phyloP scores from a whole-genome alignment of 2,329 filamentous ascomycete genomes.

The Cryphonectria carpinicola region DNA sequence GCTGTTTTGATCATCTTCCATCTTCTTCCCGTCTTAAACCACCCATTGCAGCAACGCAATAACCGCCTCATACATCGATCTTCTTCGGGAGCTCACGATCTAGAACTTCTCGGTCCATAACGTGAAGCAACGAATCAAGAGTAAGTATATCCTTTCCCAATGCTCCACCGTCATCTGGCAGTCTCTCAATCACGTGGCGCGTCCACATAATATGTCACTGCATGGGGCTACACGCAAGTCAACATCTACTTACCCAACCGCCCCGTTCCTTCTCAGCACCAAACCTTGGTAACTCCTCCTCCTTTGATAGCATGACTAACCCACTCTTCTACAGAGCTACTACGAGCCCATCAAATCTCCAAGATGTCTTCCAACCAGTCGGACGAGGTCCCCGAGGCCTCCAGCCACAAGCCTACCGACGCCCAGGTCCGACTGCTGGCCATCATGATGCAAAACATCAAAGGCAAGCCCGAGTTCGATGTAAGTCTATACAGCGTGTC shows the following conservation, averaged over 20 bases:
- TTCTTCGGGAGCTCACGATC: not conserved
- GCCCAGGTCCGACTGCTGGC: conserved; percentile 28
- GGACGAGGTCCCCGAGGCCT: not conserved
- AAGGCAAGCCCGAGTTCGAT: conserved; percentile 30
- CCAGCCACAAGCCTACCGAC: conserved; percentile 21
- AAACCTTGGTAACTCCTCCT: too few species aligned
- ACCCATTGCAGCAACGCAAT: not conserved
- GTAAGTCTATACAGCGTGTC: conserved; percentile 10
- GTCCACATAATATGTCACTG: not conserved
- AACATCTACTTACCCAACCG: not conserved
- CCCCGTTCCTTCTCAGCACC: not conserved
- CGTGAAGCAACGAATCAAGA: not conserved
- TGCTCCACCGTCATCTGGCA: not conserved
- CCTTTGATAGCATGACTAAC: not conserved
- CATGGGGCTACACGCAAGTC: not conserved
- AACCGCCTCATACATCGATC: not conserved
- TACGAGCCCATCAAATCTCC: not conserved
- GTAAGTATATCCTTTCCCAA: not conserved
- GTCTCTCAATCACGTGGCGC: not conserved
- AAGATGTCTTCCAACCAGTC: conserved; percentile 18
- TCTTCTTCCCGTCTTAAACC: not conserved
- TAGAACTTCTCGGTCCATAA: not conserved
- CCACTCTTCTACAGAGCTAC: too few species aligned
- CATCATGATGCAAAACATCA: conserved; percentile 27
- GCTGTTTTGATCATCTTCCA: not conserved